Evolutionary conservation across 2,329 filamentous ascomycete genomes (phyloP).

Genomic region (Fonsecaea multimorphosa): DNA sequence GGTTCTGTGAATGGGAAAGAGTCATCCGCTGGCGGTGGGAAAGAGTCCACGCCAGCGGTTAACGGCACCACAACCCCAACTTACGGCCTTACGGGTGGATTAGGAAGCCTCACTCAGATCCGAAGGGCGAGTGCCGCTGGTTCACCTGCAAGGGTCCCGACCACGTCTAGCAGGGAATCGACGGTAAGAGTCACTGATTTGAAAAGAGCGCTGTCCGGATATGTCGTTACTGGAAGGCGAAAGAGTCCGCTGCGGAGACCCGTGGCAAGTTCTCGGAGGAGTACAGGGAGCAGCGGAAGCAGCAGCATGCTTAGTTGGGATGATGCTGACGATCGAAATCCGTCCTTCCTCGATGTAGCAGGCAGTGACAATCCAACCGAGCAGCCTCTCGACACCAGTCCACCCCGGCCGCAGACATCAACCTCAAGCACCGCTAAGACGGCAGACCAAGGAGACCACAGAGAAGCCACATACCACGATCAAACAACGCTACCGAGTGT

Average conservation of each 20-base stretch:
- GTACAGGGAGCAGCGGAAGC: slow-evolving; percentile 48
- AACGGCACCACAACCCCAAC: slow-evolving; percentile 34
- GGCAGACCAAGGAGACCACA: slow-evolving; percentile 3
- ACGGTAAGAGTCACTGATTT: slow-evolving; percentile 57
- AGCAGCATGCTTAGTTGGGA: slow-evolving; percentile 54
- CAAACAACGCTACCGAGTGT: slow-evolving; percentile 23
- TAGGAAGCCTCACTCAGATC: slow-evolving; percentile 43
- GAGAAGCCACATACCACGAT: slow-evolving; percentile 27
- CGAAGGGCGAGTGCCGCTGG: slow-evolving; percentile 48
- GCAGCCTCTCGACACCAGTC: not conserved
- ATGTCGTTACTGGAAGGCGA: slow-evolving; percentile 45
- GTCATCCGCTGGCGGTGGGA: too few relatives aligned
- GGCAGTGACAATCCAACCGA: not conserved
- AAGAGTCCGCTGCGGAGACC: slow-evolving; percentile 51
- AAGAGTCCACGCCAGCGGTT: slow-evolving; percentile 38
- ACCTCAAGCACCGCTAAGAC: slow-evolving; percentile 5
- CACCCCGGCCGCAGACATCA: slow-evolving; percentile 19
- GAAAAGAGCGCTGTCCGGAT: slow-evolving; percentile 54
- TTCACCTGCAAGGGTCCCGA: slow-evolving; percentile 43
- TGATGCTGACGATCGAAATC: slow-evolving; percentile 36
- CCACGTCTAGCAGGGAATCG: slow-evolving; percentile 50
- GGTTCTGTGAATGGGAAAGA: slow-evolving; percentile 33
- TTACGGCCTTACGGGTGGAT: slow-evolving; percentile 35
- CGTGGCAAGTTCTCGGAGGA: slow-evolving; percentile 29
- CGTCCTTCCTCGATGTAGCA: slow-evolving; percentile 34